Evolutionary conservation across 768 basidiomycete species (phyloP).

Genomic region (Podaxis sp.): DNA sequence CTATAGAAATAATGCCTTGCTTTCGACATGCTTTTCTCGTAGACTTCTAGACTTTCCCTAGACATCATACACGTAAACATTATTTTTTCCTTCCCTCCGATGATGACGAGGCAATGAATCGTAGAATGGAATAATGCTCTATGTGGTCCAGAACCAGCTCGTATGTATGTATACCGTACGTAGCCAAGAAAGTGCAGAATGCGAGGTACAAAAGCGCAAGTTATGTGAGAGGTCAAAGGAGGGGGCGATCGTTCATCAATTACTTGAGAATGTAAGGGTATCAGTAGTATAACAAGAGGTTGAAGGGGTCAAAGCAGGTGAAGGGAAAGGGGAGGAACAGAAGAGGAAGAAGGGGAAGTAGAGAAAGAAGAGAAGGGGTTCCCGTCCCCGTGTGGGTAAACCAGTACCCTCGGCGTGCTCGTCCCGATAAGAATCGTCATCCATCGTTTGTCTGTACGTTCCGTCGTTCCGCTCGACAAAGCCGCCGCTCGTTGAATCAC

Average conservation of each 20-base stretch:
- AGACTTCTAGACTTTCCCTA: background rate
- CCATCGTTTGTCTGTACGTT: background rate
- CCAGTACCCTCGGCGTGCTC: background rate
- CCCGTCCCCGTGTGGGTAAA: background rate
- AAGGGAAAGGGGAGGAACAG: background rate
- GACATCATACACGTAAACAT: background rate
- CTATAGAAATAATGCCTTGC: background rate
- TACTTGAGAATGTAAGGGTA: slow-evolving; percentile 13
- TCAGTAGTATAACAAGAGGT: slow-evolving; percentile 9
- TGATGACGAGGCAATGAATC: no score
- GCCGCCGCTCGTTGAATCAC: slow-evolving; percentile 37
- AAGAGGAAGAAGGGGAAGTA: background rate
- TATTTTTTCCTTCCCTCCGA: background rate
- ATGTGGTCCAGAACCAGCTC: background rate
- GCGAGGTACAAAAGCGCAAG: no score
- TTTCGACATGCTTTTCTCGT: background rate
- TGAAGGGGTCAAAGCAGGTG: background rate
- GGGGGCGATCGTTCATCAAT: background rate
- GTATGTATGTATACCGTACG: background rate
- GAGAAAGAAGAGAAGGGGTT: background rate
- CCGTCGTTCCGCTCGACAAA: background rate
- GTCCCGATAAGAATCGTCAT: background rate
- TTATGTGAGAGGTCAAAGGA: background rate
- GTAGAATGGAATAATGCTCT: no score
- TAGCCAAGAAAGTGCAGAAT: background rate